Conservation (phyloP, 164 flowering plant species). For the Kalanchoe fedtschenkoi region DNA sequence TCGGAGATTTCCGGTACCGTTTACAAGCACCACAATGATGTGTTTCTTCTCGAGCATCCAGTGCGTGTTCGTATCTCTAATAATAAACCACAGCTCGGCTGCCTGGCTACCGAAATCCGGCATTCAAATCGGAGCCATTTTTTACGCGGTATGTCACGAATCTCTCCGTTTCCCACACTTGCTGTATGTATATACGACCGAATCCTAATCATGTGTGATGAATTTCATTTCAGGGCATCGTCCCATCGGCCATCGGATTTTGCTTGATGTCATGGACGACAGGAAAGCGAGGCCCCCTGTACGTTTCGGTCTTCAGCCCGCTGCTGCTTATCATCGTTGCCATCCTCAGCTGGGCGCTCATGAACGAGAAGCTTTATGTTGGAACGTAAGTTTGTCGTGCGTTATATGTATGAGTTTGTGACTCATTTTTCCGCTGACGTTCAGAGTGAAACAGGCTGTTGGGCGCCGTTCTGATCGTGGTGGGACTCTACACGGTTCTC, state of each 20-base stretch:
- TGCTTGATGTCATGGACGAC: slow-evolving; percentile 58
- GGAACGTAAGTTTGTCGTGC: slow-evolving; percentile 72
- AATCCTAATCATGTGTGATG: background rate
- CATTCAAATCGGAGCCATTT: slow-evolving; percentile 15
- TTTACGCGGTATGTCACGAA: slow-evolving; percentile 18
- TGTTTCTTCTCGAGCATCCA: slow-evolving; percentile 31
- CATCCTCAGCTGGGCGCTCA: slow-evolving; percentile 51
- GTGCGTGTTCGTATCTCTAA: slow-evolving; percentile 16
- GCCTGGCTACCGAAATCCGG: slow-evolving; percentile 22
- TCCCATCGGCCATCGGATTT: slow-evolving; percentile 52
- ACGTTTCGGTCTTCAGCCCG: slow-evolving; percentile 74
- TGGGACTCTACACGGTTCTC: slow-evolving; percentile 67
- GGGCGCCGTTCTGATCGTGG: slow-evolving; percentile 59
- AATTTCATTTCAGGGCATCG: slow-evolving; percentile 40
- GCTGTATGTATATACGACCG: background rate
- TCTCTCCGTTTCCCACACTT: too few species aligned
- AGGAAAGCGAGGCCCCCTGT: slow-evolving; percentile 60
- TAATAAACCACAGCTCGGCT: slow-evolving; percentile 12
- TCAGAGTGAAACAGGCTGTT: slow-evolving; percentile 25
- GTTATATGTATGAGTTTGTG: too few species aligned
- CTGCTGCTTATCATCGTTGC: slow-evolving; percentile 64
- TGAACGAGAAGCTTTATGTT: slow-evolving; percentile 44
- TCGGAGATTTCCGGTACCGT: slow-evolving; percentile 26
- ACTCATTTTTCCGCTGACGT: background rate
- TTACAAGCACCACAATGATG: slow-evolving; percentile 24